Evolutionary conservation across 768 basidiomycete species (phyloP), one percentile per base, ranked within the genome.

Genomic region (Tremella mesenterica): DNA sequence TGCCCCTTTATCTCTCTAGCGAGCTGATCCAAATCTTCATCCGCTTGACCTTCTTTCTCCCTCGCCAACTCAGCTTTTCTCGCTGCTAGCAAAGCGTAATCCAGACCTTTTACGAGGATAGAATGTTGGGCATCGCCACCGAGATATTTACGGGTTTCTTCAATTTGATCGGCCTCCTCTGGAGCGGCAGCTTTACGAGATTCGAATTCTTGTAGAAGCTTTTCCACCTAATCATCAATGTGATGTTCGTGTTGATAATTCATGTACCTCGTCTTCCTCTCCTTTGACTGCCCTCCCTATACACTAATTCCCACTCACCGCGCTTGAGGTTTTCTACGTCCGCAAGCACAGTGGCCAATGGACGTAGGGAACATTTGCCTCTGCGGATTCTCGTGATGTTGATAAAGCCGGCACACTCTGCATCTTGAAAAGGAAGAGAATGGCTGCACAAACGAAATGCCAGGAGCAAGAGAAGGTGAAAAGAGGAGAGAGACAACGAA

Each of bases 91-190:
- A 95, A 79, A 0, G 88, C 85, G 59, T 85, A 79, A 67, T 96
- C 92, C 43, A 96, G 82, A 54, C 75, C 75, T 66, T 90, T 93
- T 36, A 91, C 87, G 10, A 91, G 81, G 52, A 91, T 80, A 10
- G 87, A 83, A 69, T 92, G 89, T 53, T 85, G 79, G 36, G 83
- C 81, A 69, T 93, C 88, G 31, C 88, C 87, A 16, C 88, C 88
- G 4, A 90, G 80, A 52, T 86, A 87, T 52, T 77, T 78, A 30
- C 89, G 78, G 65, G 88, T 80, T 50, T 81, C 79, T 50, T 87
- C 86, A 16, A 88, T 76, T 38, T 77, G 78, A 34, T 77, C 76
- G 56, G 76, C 81, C 68, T 86, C 83, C 56, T 78, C 78, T n/a
- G 75, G 75, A 23, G 77, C 75, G n/a, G 52, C 63, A n/a, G 78